Evolutionary conservation across 176 grass and related monocot genomes (phyloP).

Genomic region (Aegilops umbellulata): DNA sequence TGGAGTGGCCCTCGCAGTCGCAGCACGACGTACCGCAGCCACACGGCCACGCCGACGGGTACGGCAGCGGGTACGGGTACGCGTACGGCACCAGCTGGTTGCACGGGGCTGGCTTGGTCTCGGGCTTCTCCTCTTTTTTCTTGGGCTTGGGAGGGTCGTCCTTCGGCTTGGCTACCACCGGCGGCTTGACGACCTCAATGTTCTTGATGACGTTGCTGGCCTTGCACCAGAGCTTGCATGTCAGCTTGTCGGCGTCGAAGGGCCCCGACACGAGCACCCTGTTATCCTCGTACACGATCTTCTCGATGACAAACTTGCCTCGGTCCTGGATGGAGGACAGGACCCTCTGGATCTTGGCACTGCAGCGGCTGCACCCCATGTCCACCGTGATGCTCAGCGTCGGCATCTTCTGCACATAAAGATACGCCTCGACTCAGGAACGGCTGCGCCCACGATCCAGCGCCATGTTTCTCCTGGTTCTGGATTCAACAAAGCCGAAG

Average conservation of each 20-base stretch:
- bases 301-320: slow-evolving; percentile 46
- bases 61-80: slow-evolving; percentile 14
- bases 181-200: slow-evolving; percentile 34
- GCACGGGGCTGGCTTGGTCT: not conserved
- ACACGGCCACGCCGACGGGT: not conserved
- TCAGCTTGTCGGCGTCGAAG: slow-evolving; percentile 54
- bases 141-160: not conserved
- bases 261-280: slow-evolving; percentile 56
- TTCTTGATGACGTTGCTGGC: slow-evolving; percentile 41
- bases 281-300: slow-evolving; percentile 63
- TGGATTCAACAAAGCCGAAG: not conserved
- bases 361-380: slow-evolving; percentile 50
- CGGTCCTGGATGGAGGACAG: slow-evolving; percentile 50
- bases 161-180: not conserved
- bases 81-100: not conserved
- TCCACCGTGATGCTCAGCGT: slow-evolving; percentile 69
- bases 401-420: slow-evolving; percentile 10
- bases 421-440: not conserved
- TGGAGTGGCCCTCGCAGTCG: not conserved
- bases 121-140: not conserved
- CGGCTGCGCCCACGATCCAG: not conserved
- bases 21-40: not conserved
- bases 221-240: slow-evolving; percentile 64
- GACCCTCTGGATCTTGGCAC: slow-evolving; percentile 53
- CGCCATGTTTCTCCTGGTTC: not conserved